Evolutionary conservation across 257 asterid species (phyloP).

Genomic region (Ligustrum vulgare): DNA sequence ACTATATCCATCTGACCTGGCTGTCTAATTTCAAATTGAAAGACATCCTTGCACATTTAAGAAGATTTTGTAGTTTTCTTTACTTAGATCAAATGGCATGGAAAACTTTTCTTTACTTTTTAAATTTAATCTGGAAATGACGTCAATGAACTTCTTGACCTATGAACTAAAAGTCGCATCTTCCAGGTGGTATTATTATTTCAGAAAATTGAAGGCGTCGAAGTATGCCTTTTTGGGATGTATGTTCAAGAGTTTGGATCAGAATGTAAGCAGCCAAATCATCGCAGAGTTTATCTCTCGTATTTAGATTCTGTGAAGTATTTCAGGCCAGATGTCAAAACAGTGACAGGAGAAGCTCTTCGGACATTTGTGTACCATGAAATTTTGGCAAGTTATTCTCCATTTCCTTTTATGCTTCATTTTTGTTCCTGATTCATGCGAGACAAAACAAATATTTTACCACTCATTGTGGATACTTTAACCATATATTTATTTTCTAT

Average conservation of each 20-base stretch:
- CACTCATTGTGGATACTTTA: background rate
- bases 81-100: background rate
- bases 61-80: constrained; percentile 5
- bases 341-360: constrained; percentile 97
- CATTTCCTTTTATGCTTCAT: constrained; percentile 18
- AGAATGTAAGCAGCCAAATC: constrained; percentile 91
- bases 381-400: constrained; percentile 68
- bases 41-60: constrained; percentile 5
- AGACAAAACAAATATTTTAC: constrained; percentile 7
- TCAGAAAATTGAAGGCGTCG: constrained; percentile 97
- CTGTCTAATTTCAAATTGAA: constrained; percentile 3
- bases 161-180: constrained; percentile 23
- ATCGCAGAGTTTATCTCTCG: constrained; percentile 93
- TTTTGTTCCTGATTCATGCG: constrained; percentile 14
- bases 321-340: constrained; percentile 93
- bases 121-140: background rate
- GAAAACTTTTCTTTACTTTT: constrained; percentile 2
- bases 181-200: constrained; percentile 84
- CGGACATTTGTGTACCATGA: constrained; percentile 98
- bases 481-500: constrained; percentile 21
- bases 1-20: background rate
- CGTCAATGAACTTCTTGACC: constrained; percentile 11
- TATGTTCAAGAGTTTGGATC: constrained; percentile 99
- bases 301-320: constrained; percentile 98
- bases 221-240: constrained; percentile 98